phyloP scores from a whole-genome alignment of 106 monocot genomes.

The Platanthera zijinensis region DNA sequence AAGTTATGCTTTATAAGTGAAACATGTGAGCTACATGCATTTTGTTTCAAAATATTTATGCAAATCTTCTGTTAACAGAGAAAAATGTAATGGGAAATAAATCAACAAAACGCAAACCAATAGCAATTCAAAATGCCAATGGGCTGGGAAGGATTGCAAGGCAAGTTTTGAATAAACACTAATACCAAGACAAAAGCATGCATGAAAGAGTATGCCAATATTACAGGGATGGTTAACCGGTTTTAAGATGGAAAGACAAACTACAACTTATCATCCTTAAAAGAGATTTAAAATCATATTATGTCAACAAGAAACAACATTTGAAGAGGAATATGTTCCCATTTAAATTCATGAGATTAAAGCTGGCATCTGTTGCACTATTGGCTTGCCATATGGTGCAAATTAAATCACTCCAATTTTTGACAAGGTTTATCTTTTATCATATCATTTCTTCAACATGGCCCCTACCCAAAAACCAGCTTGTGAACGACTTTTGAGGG shows the following conservation, averaged over 20 bases:
- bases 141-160: not conserved
- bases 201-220: not conserved
- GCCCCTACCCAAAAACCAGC: not conserved
- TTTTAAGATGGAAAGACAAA: not conserved
- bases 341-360: too few species aligned
- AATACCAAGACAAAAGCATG: not conserved
- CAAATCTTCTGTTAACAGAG: too few species aligned
- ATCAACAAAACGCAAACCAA: not conserved
- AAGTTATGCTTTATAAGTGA: too few species aligned
- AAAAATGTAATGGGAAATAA: not conserved
- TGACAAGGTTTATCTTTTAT: not conserved
- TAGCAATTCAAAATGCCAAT: not conserved
- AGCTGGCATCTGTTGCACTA: not conserved
- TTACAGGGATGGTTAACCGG: not conserved
- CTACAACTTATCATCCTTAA: not conserved
- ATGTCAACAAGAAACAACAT: not conserved
- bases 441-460: not conserved
- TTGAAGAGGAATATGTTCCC: not conserved
- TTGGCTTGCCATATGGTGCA: not conserved
- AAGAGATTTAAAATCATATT: not conserved
- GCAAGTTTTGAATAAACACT: not conserved
- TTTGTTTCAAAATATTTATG: too few species aligned
- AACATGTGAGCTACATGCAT: too few species aligned
- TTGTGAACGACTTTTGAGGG: not conserved
- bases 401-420: too few species aligned